These are phyloP conservation scores for Thelonectria blattea DNA, from an alignment of 2,329 filamentous ascomycete species.

Conservation along the genomic window DNA sequence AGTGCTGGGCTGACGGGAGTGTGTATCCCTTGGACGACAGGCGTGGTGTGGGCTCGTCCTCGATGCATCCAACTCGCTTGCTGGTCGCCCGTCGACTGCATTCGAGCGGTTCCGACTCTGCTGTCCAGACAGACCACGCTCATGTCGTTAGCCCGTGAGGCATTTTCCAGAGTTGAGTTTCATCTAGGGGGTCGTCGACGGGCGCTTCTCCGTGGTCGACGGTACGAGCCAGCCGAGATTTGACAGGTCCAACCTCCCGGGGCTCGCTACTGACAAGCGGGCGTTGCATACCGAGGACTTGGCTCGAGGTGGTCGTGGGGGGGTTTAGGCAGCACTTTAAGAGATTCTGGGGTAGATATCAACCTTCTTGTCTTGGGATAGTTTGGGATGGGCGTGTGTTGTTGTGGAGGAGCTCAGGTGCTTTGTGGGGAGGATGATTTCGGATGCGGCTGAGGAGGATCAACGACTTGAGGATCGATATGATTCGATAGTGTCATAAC, in stretches of 20 bases:
- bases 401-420: background rate
- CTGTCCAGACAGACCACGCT: background rate
- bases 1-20: background rate
- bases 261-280: background rate
- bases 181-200: background rate
- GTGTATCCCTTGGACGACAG: background rate
- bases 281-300: background rate
- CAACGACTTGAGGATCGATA: background rate
- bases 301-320: background rate
- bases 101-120: background rate
- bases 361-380: conserved; percentile 1
- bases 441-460: background rate
- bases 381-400: background rate
- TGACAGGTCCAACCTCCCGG: background rate
- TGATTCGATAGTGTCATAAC: conserved; percentile 1
- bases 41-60: background rate
- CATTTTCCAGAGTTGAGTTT: background rate
- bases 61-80: background rate
- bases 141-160: background rate
- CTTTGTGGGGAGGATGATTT: background rate
- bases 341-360: background rate
- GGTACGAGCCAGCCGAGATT: background rate
- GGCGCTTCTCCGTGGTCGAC: background rate
- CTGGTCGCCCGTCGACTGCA: background rate
- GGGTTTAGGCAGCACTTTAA: background rate